Evolutionary conservation across 352 stramenopile genomes (phyloP), one percentile per base, ranked within the genome.

Genomic region (Pythium rishiriense): DNA sequence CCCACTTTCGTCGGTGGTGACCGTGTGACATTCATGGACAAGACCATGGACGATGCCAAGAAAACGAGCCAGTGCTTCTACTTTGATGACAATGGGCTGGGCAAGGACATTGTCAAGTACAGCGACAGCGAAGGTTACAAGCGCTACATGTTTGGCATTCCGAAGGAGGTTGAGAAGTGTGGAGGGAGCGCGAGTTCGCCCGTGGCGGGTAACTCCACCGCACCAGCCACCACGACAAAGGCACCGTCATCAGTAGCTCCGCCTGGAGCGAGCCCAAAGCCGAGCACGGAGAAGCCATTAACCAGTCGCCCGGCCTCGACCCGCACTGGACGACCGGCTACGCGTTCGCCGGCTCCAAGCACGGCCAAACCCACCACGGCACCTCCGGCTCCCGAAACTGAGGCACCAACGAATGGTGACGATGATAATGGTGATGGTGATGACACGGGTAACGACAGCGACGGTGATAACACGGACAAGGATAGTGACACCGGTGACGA

Each of bases 31-130:
- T 70, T 70, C 50, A 73, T 83, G 33, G 64, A 79, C 12, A 59
- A 72, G 55, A 65, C 80, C 50, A 54, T 58, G 21, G 64, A 47
- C 35, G 54, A 79, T 31, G 25, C 42, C 1, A 47, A 64, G 35
- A 24, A 29, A 17, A 45, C 46, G 35, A 45, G 24, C 22, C 59
- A 83, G 70, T 88, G 79, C 47, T 88, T 79, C 52, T 88, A 86
- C 71, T 88, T 81, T 50, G 72, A 81, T 64, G 78, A 77, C 8
- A 84, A 75, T 26, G 78, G 75, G 41, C 69, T 88, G 10, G 73
- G 71, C 29, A 74, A 69, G 21, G 62, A 70, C 41, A 53, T 69
- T 41, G 72, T 79, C 66, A 82, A 88, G 52, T 73, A 72, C 14
- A 75, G 66, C 56, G 74, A 85, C 70, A 64, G 70, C n/a, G 50